These are phyloP conservation scores for Thozetella sp. DNA, from an alignment of 495 filamentous ascomycete species.

Conservation along the genomic window DNA sequence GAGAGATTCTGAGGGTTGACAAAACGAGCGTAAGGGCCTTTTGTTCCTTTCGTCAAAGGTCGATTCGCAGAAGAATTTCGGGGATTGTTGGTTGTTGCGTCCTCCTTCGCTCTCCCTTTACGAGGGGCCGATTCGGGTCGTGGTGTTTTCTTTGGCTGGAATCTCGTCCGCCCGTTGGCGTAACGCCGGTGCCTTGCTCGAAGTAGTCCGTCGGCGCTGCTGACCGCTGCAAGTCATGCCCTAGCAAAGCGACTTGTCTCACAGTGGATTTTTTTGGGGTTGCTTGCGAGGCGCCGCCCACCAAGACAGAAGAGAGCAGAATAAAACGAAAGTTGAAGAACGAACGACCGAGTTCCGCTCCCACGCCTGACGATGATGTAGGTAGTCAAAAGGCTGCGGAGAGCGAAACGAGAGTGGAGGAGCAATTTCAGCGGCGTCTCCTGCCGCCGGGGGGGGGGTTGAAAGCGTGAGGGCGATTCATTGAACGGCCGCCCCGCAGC, in stretches of 20 bases:
- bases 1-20: neutral
- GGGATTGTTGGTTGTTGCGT: neutral
- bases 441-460: neutral
- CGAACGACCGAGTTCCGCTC: neutral
- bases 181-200: neutral
- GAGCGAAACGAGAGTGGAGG: constrained; percentile 8
- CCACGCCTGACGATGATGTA: neutral
- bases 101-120: constrained; percentile 1
- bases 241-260: neutral
- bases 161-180: neutral
- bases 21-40: neutral
- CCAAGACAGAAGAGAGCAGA: neutral
- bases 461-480: neutral
- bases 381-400: neutral
- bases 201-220: neutral
- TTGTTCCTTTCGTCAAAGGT: neutral
- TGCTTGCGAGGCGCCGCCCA: neutral
- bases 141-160: constrained; percentile 1
- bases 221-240: neutral
- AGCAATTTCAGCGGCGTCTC: constrained; percentile 9
- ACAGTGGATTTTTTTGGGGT: neutral
- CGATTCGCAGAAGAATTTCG: neutral
- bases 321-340: neutral
- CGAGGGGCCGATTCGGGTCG: neutral
- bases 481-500: neutral